These are phyloP conservation scores for Pythium apleroticum DNA, from an alignment of 352 stramenopile genomes.

Conservation along the genomic window DNA sequence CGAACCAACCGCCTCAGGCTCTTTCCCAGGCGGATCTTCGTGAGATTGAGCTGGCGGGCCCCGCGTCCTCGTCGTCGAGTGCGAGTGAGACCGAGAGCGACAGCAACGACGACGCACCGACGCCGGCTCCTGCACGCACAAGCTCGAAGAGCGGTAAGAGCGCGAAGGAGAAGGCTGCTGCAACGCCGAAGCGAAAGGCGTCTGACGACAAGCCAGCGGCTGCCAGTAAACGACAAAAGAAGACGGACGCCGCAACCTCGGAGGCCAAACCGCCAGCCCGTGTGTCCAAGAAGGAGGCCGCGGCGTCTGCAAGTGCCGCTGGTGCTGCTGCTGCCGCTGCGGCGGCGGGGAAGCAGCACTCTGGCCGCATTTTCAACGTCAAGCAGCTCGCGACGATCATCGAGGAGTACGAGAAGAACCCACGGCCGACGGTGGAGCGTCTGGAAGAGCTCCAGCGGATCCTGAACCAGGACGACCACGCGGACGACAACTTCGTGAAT, in stretches of 20 bases:
- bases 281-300: conserved; percentile 35
- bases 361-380: conserved; percentile 80
- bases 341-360: conserved; percentile 28
- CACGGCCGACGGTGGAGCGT: conserved; percentile 54
- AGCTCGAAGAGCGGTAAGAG: conserved; percentile 13
- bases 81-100: conserved; percentile 72
- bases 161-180: conserved; percentile 10
- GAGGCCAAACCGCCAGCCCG: conserved; percentile 23
- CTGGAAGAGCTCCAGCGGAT: conserved; percentile 72
- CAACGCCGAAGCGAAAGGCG: conserved; percentile 17
- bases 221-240: conserved; percentile 29
- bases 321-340: neutral
- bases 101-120: conserved; percentile 43
- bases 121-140: neutral
- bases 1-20: conserved; percentile 72
- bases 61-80: conserved; percentile 44
- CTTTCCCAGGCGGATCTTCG: conserved; percentile 56
- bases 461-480: conserved; percentile 72
- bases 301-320: neutral
- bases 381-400: conserved; percentile 85
- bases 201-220: conserved; percentile 19
- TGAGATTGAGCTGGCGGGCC: conserved; percentile 34
- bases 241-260: conserved; percentile 12
- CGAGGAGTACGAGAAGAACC: conserved; percentile 85
- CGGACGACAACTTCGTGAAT: conserved; percentile 50